phyloP scores from a whole-genome alignment of 306 rosid species.

The Astragalus glycyphyllos region DNA sequence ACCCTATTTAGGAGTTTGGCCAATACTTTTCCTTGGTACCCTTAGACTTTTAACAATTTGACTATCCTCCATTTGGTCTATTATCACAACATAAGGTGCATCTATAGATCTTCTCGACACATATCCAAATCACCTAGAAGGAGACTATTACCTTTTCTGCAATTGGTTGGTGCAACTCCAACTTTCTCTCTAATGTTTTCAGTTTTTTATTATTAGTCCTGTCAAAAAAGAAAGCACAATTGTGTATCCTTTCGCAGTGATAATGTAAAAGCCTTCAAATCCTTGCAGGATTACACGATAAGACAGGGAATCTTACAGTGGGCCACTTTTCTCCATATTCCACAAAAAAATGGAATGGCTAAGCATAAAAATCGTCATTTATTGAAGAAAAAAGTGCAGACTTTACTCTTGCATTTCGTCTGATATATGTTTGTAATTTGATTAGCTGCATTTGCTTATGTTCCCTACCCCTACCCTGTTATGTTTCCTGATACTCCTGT shows the following conservation, averaged over 20 bases:
- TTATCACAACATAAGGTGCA: neutral
- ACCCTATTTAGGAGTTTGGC: neutral
- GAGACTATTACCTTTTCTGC: neutral
- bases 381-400: neutral
- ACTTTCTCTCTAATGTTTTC: neutral
- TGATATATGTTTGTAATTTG: neutral
- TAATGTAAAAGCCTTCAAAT: neutral
- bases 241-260: neutral
- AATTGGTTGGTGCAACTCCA: neutral
- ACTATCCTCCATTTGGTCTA: neutral
- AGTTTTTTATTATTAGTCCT: neutral
- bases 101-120: neutral
- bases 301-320: neutral
- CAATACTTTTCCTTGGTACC: neutral
- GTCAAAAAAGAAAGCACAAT: neutral
- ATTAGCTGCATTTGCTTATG: neutral
- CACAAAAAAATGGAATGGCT: neutral
- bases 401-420: conserved; percentile 5
- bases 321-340: neutral
- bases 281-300: neutral
- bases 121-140: neutral
- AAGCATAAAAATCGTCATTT: neutral
- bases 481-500: neutral
- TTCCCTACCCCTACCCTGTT: neutral
- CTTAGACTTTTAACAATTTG: neutral